Conservation (phyloP, 768 basidiomycete species). For the Lentinus brumalis region DNA sequence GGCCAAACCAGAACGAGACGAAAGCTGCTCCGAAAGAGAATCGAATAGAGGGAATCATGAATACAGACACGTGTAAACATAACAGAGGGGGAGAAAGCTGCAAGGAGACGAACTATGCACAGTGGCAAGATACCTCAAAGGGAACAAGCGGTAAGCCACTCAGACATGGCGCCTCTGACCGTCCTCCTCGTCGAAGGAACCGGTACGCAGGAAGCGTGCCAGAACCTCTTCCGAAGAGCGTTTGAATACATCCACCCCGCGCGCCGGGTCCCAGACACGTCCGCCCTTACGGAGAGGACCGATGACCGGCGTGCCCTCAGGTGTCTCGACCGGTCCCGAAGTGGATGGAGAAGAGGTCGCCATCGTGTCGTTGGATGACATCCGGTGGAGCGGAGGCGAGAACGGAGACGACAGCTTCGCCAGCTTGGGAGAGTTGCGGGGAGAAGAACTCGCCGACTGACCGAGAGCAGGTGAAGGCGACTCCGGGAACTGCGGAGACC, state of each 20-base stretch:
- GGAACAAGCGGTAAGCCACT: neutral
- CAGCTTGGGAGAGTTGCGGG: conserved; percentile 24
- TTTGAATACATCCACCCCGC: conserved; percentile 85
- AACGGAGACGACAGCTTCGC: conserved; percentile 24
- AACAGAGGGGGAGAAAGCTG: neutral
- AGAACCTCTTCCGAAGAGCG: conserved; percentile 86
- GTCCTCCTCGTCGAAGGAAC: conserved; percentile 64
- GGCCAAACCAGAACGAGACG: neutral
- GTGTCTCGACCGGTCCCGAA: conserved; percentile 48
- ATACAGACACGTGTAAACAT: conserved; percentile 12
- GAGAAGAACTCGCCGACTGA: conserved; percentile 20
- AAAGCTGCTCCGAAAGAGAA: neutral
- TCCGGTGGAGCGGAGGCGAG: conserved; percentile 33
- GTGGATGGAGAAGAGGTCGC: conserved; percentile 57
- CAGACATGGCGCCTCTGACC: conserved; percentile 20
- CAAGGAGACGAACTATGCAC: neutral
- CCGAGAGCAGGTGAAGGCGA: conserved; percentile 30
- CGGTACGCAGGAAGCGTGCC: conserved; percentile 78
- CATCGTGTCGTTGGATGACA: conserved; percentile 48
- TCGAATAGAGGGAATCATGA: conserved; percentile 12
- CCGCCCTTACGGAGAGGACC: conserved; percentile 40
- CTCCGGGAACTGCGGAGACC: conserved; percentile 20
- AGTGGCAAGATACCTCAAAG: neutral
- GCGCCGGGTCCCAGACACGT: conserved; percentile 84
- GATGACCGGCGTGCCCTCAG: conserved; percentile 31